Conservation (phyloP, 2,329 filamentous ascomycete species). For the Hymenoscyphus scutula region DNA sequence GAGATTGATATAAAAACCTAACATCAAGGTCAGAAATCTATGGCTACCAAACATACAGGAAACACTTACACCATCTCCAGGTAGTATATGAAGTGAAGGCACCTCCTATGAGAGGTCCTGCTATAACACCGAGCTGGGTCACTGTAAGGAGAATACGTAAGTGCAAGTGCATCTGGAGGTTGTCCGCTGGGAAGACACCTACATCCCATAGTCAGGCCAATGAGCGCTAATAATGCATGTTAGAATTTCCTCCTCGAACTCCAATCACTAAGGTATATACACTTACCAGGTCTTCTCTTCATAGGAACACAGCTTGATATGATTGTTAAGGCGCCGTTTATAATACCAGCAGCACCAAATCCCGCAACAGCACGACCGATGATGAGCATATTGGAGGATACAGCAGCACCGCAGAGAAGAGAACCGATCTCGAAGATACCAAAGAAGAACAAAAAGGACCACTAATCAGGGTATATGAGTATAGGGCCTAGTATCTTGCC, state of each 20-base stretch:
- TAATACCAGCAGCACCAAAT: conserved; percentile 48
- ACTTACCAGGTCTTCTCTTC: conserved; percentile 4
- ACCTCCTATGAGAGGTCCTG: conserved; percentile 17
- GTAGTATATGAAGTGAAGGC: conserved; percentile 16
- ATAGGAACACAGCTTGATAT: conserved; percentile 39
- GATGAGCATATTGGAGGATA: conserved; percentile 50
- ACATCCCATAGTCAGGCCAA: conserved; percentile 5
- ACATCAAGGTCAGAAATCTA: neutral
- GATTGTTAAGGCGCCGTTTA: conserved; percentile 50
- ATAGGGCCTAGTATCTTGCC: neutral
- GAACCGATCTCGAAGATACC: conserved; percentile 54
- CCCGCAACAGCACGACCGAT: conserved; percentile 53
- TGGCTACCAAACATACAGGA: no score
- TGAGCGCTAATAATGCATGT: neutral
- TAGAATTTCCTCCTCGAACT: no score
- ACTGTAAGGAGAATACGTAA: neutral
- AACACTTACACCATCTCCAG: conserved; percentile 19
- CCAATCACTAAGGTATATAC: no score
- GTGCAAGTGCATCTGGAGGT: no score
- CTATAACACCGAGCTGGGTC: conserved; percentile 11
- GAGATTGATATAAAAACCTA: conserved; percentile 41
- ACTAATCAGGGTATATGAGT: conserved; percentile 11
- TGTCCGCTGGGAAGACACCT: neutral
- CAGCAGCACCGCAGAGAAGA: conserved; percentile 49
- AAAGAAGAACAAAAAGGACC: conserved; percentile 31